A percentile compares a stretch with the other conserved stretches of the same genome.
phyloP scores from a whole-genome alignment of 352 stramenopile genomes.

The Achlya hypogyna region DNA sequence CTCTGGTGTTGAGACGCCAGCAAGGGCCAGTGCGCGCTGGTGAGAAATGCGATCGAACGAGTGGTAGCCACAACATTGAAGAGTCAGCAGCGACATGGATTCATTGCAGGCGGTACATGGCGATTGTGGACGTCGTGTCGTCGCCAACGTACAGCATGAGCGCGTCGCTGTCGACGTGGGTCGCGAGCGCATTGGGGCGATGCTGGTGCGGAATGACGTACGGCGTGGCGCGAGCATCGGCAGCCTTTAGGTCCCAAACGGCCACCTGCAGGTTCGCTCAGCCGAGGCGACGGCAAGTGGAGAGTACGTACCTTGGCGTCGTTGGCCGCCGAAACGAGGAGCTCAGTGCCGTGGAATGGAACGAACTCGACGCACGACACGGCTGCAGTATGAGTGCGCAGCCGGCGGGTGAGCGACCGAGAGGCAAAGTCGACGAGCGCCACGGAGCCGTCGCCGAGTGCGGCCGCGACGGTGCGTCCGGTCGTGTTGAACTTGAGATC shows the following conservation, averaged over 20 bases:
- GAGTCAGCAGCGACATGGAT: no score
- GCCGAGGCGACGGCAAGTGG: background rate
- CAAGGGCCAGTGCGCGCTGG: no score
- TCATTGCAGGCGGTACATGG: slow-evolving; percentile 10
- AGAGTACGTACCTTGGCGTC: slow-evolving; percentile 28
- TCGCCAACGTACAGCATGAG: background rate
- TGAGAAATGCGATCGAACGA: no score
- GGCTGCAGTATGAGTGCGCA: slow-evolving; percentile 42
- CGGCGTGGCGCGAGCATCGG: background rate
- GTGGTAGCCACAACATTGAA: no score
- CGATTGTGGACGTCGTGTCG: background rate
- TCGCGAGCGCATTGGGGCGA: slow-evolving; percentile 7
- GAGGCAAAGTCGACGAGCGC: slow-evolving; percentile 52
- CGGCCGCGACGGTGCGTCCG: slow-evolving; percentile 54
- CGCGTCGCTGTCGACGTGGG: background rate
- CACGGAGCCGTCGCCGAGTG: slow-evolving; percentile 51
- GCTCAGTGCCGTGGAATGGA: slow-evolving; percentile 35
- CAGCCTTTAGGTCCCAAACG: slow-evolving; percentile 44
- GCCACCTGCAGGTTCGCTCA: slow-evolving; percentile 35
- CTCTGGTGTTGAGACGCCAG: no score
- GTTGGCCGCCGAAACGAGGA: slow-evolving; percentile 55
- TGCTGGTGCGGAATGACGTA: background rate
- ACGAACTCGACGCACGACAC: slow-evolving; percentile 63
- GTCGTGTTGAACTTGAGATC: slow-evolving; percentile 50
- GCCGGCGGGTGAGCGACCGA: slow-evolving; percentile 37